Evolutionary conservation across 306 rosid genomes (phyloP).

Genomic region (Acacia crassicarpa): DNA sequence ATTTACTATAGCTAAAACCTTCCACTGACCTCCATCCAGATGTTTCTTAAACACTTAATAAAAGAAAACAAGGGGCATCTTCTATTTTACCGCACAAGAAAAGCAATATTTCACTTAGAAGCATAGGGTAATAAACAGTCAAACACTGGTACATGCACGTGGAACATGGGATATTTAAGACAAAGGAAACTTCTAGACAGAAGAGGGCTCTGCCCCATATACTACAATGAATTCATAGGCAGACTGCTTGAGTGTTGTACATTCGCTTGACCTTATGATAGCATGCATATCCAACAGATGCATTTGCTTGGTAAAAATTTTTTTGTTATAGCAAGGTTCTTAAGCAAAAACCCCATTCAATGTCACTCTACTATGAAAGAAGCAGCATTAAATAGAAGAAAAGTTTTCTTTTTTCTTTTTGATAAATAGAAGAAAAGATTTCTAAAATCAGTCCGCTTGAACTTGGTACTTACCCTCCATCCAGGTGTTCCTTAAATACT

Average conservation of each 20-base stretch:
- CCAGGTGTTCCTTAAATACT: constrained; percentile 87
- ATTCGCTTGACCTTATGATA: neutral
- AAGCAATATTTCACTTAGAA: neutral
- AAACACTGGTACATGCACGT: neutral
- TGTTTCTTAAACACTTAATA: neutral
- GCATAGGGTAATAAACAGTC: neutral
- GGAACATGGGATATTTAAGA: neutral
- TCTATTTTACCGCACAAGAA: neutral
- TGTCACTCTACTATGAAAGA: neutral
- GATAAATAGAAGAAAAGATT: constrained; percentile 10
- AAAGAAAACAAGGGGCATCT: neutral
- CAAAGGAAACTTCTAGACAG: neutral
- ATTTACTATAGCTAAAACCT: neutral
- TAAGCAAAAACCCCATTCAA: neutral
- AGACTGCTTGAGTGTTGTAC: neutral
- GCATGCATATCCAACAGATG: neutral
- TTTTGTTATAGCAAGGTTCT: neutral
- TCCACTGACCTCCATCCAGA: neutral
- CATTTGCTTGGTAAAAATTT: neutral
- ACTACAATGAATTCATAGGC: neutral
- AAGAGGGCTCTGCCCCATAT: neutral
- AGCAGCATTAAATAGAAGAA: neutral
- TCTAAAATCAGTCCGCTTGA: neutral
- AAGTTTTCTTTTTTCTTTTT: neutral
- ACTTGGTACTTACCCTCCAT: constrained; percentile 78